Evolutionary conservation across 1,284 basidiomycete genomes (phyloP).

Genomic region (Tilletia setariae): DNA sequence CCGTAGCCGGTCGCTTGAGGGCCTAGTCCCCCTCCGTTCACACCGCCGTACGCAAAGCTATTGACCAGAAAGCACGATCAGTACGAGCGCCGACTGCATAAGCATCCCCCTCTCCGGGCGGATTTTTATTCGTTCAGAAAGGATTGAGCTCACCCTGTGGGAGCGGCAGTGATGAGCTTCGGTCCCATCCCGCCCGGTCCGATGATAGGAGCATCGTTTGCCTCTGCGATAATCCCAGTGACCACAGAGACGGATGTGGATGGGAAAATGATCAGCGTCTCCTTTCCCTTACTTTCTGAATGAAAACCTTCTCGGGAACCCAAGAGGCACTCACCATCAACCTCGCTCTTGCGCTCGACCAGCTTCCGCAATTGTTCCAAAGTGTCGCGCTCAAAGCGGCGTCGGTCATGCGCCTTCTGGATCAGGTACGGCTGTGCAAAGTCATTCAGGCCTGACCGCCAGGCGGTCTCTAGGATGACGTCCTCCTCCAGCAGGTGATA

Average conservation of each 20-base stretch:
- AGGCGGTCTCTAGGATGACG: slow-evolving; percentile 87
- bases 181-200: slow-evolving; percentile 33
- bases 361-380: slow-evolving; percentile 41
- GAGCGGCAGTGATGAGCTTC: slow-evolving; percentile 37
- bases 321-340: slow-evolving; percentile 50
- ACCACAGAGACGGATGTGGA: slow-evolving; percentile 63
- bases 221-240: slow-evolving; percentile 72
- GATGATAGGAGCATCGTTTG: slow-evolving; percentile 56
- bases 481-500: slow-evolving; percentile 90
- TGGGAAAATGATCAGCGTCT: not conserved
- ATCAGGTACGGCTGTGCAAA: slow-evolving; percentile 94
- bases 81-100: not conserved
- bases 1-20: slow-evolving; percentile 12
- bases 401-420: slow-evolving; percentile 63
- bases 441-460: slow-evolving; percentile 91
- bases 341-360: slow-evolving; percentile 37
- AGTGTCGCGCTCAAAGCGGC: slow-evolving; percentile 54
- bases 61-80: not conserved
- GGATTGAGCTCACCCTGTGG: slow-evolving; percentile 22
- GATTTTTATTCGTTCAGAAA: no score
- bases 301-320: not conserved
- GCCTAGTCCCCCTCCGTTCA: slow-evolving; percentile 8
- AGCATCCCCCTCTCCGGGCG: no score
- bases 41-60: slow-evolving; percentile 11
- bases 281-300: not conserved